Evolutionary conservation across 176 grass and related monocot species (phyloP).

Genomic region (Zoysia pacifica): DNA sequence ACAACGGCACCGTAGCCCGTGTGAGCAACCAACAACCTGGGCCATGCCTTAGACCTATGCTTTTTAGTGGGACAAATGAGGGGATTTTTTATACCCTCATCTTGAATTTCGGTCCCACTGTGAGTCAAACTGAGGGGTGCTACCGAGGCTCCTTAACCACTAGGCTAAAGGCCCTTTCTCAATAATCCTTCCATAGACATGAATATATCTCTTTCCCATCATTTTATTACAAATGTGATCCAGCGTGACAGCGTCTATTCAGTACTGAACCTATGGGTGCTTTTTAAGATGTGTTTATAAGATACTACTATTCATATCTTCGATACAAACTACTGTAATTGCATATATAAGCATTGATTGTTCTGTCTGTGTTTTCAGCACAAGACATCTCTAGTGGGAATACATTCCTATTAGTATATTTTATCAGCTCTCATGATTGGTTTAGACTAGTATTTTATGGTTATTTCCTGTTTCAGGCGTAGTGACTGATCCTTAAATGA

Average conservation of each 20-base stretch:
- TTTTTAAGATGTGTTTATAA: conserved; percentile 13
- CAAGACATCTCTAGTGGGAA: neutral
- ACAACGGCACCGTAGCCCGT: too few species aligned
- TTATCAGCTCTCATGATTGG: neutral
- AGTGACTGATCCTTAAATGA: neutral
- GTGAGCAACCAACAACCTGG: too few species aligned
- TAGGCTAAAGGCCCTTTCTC: neutral
- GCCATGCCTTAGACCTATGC: too few species aligned
- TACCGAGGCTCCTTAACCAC: too few species aligned
- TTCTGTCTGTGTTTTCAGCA: neutral
- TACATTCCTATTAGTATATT: conserved; percentile 10
- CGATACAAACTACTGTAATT: conserved; percentile 12
- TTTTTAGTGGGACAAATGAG: too few species aligned
- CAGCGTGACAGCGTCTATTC: neutral
- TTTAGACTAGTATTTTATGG: neutral
- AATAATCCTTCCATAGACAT: neutral
- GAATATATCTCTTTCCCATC: neutral
- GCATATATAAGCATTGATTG: conserved; percentile 31
- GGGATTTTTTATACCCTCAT: too few species aligned
- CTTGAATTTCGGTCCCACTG: too few species aligned
- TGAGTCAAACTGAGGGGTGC: too few species aligned
- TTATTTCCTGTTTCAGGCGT: conserved; percentile 8
- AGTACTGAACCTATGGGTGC: neutral
- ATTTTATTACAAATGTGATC: neutral
- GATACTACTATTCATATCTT: conserved; percentile 23